phyloP scores from a whole-genome alignment of 768 basidiomycete species.

The Steccherinum ochraceum region DNA sequence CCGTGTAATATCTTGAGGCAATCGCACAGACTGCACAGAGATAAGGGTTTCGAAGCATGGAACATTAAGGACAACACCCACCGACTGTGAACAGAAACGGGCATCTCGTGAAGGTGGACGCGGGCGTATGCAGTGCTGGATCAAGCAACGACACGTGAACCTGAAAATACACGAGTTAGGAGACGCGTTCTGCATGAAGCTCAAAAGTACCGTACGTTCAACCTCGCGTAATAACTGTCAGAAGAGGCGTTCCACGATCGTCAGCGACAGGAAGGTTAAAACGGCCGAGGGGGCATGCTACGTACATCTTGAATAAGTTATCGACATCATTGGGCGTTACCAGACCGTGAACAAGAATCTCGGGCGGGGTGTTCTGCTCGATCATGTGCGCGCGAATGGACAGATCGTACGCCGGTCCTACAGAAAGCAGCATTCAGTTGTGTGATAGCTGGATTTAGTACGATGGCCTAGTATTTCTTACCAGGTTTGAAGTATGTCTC shows the following conservation, averaged over 20 bases:
- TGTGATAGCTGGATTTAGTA: background rate
- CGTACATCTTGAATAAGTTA: slow-evolving; percentile 79
- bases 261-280: background rate
- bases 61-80: slow-evolving; percentile 32
- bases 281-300: slow-evolving; percentile 8
- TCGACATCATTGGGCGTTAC: slow-evolving; percentile 76
- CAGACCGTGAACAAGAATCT: slow-evolving; percentile 74
- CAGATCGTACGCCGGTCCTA: slow-evolving; percentile 70
- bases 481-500: slow-evolving; percentile 78
- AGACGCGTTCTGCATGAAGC: background rate
- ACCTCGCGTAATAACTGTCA: slow-evolving; percentile 58
- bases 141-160: slow-evolving; percentile 74
- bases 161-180: slow-evolving; percentile 48
- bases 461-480: slow-evolving; percentile 19
- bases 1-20: slow-evolving; percentile 76
- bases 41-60: background rate
- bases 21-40: slow-evolving; percentile 67
- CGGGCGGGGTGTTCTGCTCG: slow-evolving; percentile 74
- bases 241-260: background rate
- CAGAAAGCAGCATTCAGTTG: background rate
- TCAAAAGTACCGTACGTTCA: slow-evolving; percentile 47
- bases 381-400: slow-evolving; percentile 64
- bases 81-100: slow-evolving; percentile 89
- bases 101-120: slow-evolving; percentile 72
- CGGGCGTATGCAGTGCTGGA: slow-evolving; percentile 73